Base-by-base conservation (phyloP, 1,139 yeast species). In the Geotrichum phurueaensis region DNA sequence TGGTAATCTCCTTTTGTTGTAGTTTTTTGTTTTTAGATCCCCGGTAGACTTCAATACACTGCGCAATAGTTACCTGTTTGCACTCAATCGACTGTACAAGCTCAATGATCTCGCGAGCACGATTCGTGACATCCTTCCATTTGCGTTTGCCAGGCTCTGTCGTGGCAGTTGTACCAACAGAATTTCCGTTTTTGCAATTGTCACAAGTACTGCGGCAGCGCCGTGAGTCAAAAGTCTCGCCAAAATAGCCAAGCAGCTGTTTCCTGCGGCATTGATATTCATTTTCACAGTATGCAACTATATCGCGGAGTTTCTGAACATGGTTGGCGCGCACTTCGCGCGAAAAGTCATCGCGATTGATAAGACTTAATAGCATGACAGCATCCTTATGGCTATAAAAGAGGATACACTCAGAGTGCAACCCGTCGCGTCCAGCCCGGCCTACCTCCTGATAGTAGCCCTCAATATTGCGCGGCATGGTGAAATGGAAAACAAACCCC, bases 361-460 rank as follows among this genome's bases (percentile, higher is more conserved):
- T 91, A 83, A 90, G 81, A 20, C 84, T 79, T 60, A 25, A 73
- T 73, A 58, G 68, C 29, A 58, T 54, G 33, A 57, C 76, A 0
- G 90, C 90, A 75, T 91, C 98, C 63, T 83, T 82, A 72, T 86
- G 87, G 13, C 85, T 81, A 71, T 87, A 94, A 69, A 84, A 94
- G 81, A 94, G 81, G 20, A 89, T 81, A 75, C 98, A 94, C 64
- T 86, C 86, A 1, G 96, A 86, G 54, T 77, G 81, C 3, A 82
- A 76, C 0, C 98, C 97, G 76, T 94, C 99, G 75, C 99, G 83
- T 3, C 99, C 99, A 1, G 98, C 99, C 74, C 99, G 84, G n/a
- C 99, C 99, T 0, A 98, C 91, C 72, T 94, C 99, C 75, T 94
- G 99, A 69, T 94, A 94, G 71, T 94, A 94, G 0, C 98, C 98